These are phyloP conservation scores for Boletus tomentosulus DNA, from an alignment of 768 basidiomycete species.

Conservation along the genomic window DNA sequence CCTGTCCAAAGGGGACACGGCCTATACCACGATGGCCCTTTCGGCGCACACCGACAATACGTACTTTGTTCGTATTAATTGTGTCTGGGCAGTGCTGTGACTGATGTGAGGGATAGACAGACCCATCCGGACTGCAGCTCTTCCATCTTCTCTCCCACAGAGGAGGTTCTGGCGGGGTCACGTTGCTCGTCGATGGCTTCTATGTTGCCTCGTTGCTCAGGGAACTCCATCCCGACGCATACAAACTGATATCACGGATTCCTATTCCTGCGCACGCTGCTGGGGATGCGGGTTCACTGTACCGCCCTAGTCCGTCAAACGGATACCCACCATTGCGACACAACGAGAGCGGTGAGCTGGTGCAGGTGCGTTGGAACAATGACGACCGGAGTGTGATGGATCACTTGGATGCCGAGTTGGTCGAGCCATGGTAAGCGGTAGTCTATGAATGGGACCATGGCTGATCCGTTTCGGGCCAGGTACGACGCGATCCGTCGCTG, in stretches of 20 bases:
- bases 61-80: constrained; percentile 36
- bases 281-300: constrained; percentile 60
- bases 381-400: constrained; percentile 86
- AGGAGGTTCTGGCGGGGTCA: constrained; percentile 78
- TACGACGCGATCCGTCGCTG: constrained; percentile 80
- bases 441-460: background rate
- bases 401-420: constrained; percentile 48
- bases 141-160: constrained; percentile 90
- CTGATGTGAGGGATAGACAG: constrained; percentile 51
- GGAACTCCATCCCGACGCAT: constrained; percentile 65
- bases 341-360: constrained; percentile 59
- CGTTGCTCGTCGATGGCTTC: constrained; percentile 95
- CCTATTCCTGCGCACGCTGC: constrained; percentile 84
- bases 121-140: constrained; percentile 92
- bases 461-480: constrained; percentile 33
- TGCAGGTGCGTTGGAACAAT: constrained; percentile 90
- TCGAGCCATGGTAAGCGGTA: constrained; percentile 65
- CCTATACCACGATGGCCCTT: constrained; percentile 86
- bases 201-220: constrained; percentile 81
- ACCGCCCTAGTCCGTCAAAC: constrained; percentile 50
- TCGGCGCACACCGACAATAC: constrained; percentile 80
- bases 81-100: background rate
- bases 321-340: constrained; percentile 74
- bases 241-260: constrained; percentile 62
- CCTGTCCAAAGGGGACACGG: constrained; percentile 86